phyloP scores from a whole-genome alignment of 2,329 filamentous ascomycete species.

The Beauveria scarabaeidicola region DNA sequence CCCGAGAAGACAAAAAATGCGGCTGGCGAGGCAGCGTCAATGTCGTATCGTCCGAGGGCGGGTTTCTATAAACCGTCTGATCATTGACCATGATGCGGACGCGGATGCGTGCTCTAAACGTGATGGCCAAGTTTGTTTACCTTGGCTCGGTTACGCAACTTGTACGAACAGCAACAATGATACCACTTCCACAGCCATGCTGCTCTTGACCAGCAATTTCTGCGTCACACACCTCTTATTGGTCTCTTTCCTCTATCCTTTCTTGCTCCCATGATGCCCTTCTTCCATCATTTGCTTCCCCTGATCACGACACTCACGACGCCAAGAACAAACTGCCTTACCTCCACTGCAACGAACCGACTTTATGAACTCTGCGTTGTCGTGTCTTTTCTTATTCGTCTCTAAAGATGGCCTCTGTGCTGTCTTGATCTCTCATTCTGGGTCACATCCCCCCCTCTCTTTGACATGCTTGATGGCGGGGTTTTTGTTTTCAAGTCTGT shows the following conservation, averaged over 20 bases:
- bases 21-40: conserved; percentile 50
- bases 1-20: conserved; percentile 34
- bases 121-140: not conserved
- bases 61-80: conserved; percentile 37
- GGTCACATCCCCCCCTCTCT: too few species aligned
- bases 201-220: not conserved
- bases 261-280: not conserved
- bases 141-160: not conserved
- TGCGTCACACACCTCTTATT: not conserved
- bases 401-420: not conserved
- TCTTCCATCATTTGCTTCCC: not conserved
- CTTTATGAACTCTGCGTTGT: not conserved
- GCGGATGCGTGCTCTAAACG: not conserved
- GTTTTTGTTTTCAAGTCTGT: not conserved
- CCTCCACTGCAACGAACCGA: not conserved
- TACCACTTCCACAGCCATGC: not conserved
- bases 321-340: conserved; percentile 3
- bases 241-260: not conserved
- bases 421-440: not conserved
- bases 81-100: not conserved
- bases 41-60: conserved; percentile 44
- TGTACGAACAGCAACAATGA: not conserved
- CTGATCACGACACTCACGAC: conserved; percentile 4
- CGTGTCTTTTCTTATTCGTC: not conserved
- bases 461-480: too few species aligned